Evolutionary conservation across 805 yeast genomes (phyloP).

Genomic region (Cephaloascus albidus): DNA sequence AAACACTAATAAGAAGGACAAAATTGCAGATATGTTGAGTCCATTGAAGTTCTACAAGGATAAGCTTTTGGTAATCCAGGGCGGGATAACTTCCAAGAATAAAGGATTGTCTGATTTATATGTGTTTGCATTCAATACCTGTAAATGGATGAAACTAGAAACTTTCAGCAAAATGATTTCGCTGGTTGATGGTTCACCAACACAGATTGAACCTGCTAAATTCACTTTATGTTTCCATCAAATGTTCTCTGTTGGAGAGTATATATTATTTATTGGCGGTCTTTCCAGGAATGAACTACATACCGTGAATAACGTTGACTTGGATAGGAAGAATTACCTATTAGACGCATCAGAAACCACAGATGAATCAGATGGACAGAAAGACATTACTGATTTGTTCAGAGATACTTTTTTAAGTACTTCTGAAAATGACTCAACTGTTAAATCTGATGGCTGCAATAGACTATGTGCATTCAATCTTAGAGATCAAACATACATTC

Average conservation of each 20-base stretch:
- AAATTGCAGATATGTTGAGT: neutral
- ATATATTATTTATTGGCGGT: conserved; percentile 8
- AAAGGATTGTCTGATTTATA: conserved; percentile 36
- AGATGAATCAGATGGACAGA: neutral
- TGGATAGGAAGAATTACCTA: conserved; percentile 5
- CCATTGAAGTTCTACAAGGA: neutral
- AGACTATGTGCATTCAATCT: conserved; percentile 5
- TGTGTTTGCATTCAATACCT: conserved; percentile 36
- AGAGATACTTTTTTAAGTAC: neutral
- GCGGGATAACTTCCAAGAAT: conserved; percentile 22
- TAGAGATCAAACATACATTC: conserved; percentile 6
- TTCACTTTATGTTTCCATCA: conserved; percentile 8
- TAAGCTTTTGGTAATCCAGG: conserved; percentile 18
- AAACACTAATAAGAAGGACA: conserved; percentile 2
- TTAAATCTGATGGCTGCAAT: no score
- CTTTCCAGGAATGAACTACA: conserved; percentile 1
- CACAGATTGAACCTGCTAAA: conserved; percentile 3
- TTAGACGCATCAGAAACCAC: neutral
- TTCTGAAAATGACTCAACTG: neutral
- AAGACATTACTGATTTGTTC: neutral
- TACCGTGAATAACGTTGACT: neutral
- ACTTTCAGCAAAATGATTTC: conserved; percentile 19
- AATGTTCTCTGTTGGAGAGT: conserved; percentile 8
- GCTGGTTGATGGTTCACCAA: no score
- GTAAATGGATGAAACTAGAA: conserved; percentile 24